phyloP scores from a whole-genome alignment of 352 stramenopile genomes.

The Globisporangium iwayamae region DNA sequence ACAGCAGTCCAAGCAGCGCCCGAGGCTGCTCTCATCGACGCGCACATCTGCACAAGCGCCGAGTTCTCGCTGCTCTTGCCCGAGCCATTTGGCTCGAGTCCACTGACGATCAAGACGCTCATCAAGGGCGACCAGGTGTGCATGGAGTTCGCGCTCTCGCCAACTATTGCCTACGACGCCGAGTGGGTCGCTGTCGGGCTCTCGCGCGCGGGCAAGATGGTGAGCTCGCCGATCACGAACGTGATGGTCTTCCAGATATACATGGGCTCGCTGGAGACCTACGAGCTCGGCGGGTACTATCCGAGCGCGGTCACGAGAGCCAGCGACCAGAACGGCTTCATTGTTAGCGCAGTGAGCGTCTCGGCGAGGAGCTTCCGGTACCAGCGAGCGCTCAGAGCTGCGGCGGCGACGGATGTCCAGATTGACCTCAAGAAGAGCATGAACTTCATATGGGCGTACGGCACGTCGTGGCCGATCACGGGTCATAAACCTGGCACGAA shows the following conservation, averaged over 20 bases:
- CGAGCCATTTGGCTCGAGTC: conserved; percentile 48
- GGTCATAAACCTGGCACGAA: conserved; percentile 42
- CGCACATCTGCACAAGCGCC: conserved; percentile 55
- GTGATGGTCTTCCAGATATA: conserved; percentile 68
- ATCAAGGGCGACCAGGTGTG: conserved; percentile 56
- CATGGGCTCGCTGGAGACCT: conserved; percentile 36
- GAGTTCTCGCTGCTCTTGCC: conserved; percentile 44
- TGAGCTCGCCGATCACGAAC: conserved; percentile 62
- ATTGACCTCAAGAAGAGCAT: conserved; percentile 31
- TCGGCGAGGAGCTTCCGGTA: conserved; percentile 64
- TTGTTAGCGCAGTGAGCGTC: conserved; percentile 30
- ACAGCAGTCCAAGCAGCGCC: conserved; percentile 5
- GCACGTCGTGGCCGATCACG: conserved; percentile 59
- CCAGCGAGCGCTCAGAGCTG: conserved; percentile 56
- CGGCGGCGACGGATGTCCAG: conserved; percentile 39
- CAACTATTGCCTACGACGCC: conserved; percentile 29
- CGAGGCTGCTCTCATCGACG: conserved; percentile 18
- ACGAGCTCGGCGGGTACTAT: conserved; percentile 48
- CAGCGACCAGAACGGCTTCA: conserved; percentile 39
- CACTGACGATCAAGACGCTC: conserved; percentile 57
- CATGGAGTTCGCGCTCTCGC: conserved; percentile 56
- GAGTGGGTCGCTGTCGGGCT: conserved; percentile 67
- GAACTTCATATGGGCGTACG: conserved; percentile 75
- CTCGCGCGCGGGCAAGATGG: conserved; percentile 42
- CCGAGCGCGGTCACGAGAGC: conserved; percentile 40